Evolutionary conservation across 2,329 filamentous ascomycete genomes (phyloP), one percentile per base, ranked within the genome.

Genomic region (Sphaerostilbella broomeana): DNA sequence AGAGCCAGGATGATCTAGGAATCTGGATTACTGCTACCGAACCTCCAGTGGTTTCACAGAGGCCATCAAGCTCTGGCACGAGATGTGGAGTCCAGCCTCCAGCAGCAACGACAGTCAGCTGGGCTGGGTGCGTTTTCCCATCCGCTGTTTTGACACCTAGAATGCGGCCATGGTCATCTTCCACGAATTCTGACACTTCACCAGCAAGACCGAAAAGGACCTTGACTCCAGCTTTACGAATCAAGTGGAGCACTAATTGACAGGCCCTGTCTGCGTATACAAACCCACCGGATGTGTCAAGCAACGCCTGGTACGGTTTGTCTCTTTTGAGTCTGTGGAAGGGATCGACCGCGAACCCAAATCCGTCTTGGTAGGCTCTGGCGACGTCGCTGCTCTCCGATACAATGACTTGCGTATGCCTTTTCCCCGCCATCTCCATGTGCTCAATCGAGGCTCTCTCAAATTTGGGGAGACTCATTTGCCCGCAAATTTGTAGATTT

Each of bases 41-140:
- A 0, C 70, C 69, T 0, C 62, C 66, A 0, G 71, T 73, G 0
- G 69, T 63, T 48, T 75, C 70, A n/a, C 62, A 60, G 0, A 73
- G 49, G 0, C 53, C 53, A 29, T 68, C 62, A 0, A 68, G 49
- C 7, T 60, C 49, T 0, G 67, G 64, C 1, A 70, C 35, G 2
- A 71, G 45, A 2, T 55, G 49, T 0, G 66, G 67, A 0, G 67
- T 70, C 61, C 65, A 69, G 2, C 62, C 61, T 1, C 68, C 68
- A 34, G 63, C 63, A 1, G 66, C 65, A 22, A 69, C 46, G 27
- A 70, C 54, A 4, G 55, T 57, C 7, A 66, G 31, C 1, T 42
- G 48, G 0, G 65, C 60, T 1, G 13, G 6, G 38, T 68, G 60
- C 0, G 37, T 27, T 22, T 47, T 47, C 0, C 59, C 62, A 44